A percentile compares a stretch with the other conserved stretches of the same genome.
These are phyloP conservation scores for Colletotrichum lindemuthianum DNA, from an alignment of 2,329 filamentous ascomycete species.

Conservation along the genomic window DNA sequence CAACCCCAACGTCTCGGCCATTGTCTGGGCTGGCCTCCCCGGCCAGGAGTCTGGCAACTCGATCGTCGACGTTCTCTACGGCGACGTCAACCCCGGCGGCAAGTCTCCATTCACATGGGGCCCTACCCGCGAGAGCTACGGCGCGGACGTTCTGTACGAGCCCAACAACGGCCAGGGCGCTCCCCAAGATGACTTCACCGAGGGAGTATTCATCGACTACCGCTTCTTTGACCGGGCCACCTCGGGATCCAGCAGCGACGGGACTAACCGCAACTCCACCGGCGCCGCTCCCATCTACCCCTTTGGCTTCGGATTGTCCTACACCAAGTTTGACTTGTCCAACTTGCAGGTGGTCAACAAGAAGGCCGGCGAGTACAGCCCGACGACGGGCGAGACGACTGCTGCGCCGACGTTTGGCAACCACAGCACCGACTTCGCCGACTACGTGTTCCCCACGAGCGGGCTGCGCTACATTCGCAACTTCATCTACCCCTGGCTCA, in stretches of 20 bases:
- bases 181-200: slow-evolving; percentile 78
- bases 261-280: slow-evolving; percentile 11
- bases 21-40: slow-evolving; percentile 83
- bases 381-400: slow-evolving; percentile 69
- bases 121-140: slow-evolving; percentile 72
- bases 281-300: slow-evolving; percentile 75
- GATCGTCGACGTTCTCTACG: slow-evolving; percentile 85
- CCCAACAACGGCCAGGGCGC: slow-evolving; percentile 74
- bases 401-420: slow-evolving; percentile 73
- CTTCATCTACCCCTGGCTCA: slow-evolving; percentile 79
- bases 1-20: slow-evolving; percentile 82
- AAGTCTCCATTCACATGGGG: slow-evolving; percentile 87
- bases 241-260: slow-evolving; percentile 44
- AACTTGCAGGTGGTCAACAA: slow-evolving; percentile 67
- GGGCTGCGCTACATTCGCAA: slow-evolving; percentile 60
- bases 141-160: slow-evolving; percentile 71
- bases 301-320: slow-evolving; percentile 83
- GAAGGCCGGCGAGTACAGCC: slow-evolving; percentile 61
- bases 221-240: slow-evolving; percentile 75
- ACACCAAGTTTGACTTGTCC: slow-evolving; percentile 83
- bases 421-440: slow-evolving; percentile 67
- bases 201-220: slow-evolving; percentile 87
- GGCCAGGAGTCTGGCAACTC: slow-evolving; percentile 87
- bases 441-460: slow-evolving; percentile 74
- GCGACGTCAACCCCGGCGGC: slow-evolving; percentile 78